These are phyloP conservation scores for Paraphaeosphaeria sporulosa DNA, from an alignment of 2,329 filamentous ascomycete species.

Conservation along the genomic window DNA sequence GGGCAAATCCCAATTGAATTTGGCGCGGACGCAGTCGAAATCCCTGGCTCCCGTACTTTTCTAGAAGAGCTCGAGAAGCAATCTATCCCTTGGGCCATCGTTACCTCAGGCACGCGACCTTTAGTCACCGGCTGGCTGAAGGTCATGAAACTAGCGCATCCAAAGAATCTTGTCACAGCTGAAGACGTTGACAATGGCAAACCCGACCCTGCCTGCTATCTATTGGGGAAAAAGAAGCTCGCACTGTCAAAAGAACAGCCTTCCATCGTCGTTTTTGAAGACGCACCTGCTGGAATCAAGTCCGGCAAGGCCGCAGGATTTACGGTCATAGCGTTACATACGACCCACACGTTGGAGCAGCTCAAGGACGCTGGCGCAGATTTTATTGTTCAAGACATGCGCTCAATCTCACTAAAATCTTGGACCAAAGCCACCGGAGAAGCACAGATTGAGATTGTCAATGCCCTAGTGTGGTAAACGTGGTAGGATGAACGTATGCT, in stretches of 20 bases:
- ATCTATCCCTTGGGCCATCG: conserved; percentile 82
- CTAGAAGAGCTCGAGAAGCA: conserved; percentile 70
- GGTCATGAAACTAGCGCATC: conserved; percentile 57
- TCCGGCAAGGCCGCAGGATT: conserved; percentile 88
- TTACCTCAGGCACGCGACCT: conserved; percentile 58
- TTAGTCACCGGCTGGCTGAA: conserved; percentile 60
- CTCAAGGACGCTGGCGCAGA: conserved; percentile 80
- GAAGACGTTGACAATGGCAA: conserved; percentile 60
- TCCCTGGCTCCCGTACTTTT: conserved; percentile 80
- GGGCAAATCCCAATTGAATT: conserved; percentile 77
- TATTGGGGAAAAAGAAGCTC: conserved; percentile 52
- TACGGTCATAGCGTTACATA: conserved; percentile 82
- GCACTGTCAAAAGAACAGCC: conserved; percentile 50
- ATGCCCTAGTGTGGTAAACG: conserved; percentile 58
- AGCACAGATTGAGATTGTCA: conserved; percentile 72
- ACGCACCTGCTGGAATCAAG: conserved; percentile 84
- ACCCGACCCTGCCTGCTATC: conserved; percentile 60
- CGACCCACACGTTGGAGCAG: conserved; percentile 79
- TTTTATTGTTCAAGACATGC: conserved; percentile 83
- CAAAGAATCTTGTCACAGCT: conserved; percentile 56
- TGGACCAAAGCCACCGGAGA: conserved; percentile 62
- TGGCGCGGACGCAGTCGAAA: conserved; percentile 80
- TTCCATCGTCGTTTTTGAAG: conserved; percentile 79
- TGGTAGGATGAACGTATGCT: conserved; percentile 13
- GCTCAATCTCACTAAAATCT: conserved; percentile 71